phyloP scores from a whole-genome alignment of 805 yeast species.

The Candida pseudofarinosa region DNA sequence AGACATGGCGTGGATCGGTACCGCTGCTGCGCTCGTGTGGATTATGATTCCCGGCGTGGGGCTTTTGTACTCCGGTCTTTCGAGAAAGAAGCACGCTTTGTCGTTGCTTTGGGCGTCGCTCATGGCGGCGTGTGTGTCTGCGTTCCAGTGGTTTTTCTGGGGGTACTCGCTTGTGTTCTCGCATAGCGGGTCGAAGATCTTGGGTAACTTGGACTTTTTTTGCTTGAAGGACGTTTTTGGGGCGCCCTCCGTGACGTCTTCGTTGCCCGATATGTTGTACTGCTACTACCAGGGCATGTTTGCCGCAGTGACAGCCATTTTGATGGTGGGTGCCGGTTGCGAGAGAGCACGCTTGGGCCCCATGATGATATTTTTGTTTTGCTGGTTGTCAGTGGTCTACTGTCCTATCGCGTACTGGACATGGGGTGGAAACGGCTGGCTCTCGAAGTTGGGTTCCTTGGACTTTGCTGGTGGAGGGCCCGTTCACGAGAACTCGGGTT shows the following conservation, averaged over 20 bases:
- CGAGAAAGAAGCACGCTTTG: slow-evolving; percentile 94
- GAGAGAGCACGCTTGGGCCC: slow-evolving; percentile 96
- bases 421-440: slow-evolving; percentile 95
- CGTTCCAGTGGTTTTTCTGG: slow-evolving; percentile 98
- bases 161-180: slow-evolving; percentile 90
- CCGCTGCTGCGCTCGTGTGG: slow-evolving; percentile 81
- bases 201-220: slow-evolving; percentile 80
- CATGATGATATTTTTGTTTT: slow-evolving; percentile 89
- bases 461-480: slow-evolving; percentile 99
- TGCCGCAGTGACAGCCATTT: slow-evolving; percentile 86
- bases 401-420: slow-evolving; percentile 97
- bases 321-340: slow-evolving; percentile 97
- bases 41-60: slow-evolving; percentile 98
- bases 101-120: slow-evolving; percentile 91
- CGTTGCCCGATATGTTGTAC: slow-evolving; percentile 88
- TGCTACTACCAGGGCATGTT: slow-evolving; percentile 96
- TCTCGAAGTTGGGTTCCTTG: slow-evolving; percentile 72
- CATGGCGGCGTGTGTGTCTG: slow-evolving; percentile 77
- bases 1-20: slow-evolving; percentile 83
- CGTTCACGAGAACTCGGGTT: slow-evolving; percentile 92
- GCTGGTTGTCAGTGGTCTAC: slow-evolving; percentile 94
- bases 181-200: slow-evolving; percentile 59
- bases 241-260: slow-evolving; percentile 60
- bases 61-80: slow-evolving; percentile 83
- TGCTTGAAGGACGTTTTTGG: slow-evolving; percentile 80